Base-by-base conservation (phyloP, 2,329 filamentous ascomycete species). In the Pseudogymnoascus sp. region DNA sequence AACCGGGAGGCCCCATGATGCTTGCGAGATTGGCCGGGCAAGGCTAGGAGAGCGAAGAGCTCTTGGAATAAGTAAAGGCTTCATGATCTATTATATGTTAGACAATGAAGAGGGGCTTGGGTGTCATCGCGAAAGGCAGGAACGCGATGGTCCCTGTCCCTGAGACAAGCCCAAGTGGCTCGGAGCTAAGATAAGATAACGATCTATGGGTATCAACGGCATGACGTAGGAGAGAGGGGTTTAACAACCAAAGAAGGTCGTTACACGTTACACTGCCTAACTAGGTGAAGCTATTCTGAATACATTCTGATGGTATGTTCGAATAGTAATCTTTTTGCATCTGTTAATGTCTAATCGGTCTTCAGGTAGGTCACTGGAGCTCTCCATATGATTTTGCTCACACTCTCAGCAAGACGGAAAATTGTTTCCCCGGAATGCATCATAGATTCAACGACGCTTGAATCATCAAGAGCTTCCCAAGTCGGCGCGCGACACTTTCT, bases 141-240 rank as follows among this genome's bases (percentile, higher is more conserved):
- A 21, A 36, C 49, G 49, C 49, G 49, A 56, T 34, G n/a, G 49
- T 34, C 11, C 49, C 49, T 56, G 49, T 34, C 49, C 49, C 49
- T 56, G 49, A 56, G 36, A 56, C 28, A 7, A 12, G 46, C 25
- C 25, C 25, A 16, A 56, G 49, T 56, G 49, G 28, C 9, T 34
- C 21, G 28, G 49, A 56, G 49, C 49, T 56, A 36, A 36, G 49
- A 56, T 56, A 56, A 56, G 49, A 56, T 56, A 56, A 56, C 49
- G 18, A 36, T 12, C 28, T 34, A 56, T 34, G 28, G n/a, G n/a
- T 56, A 56, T 56, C 49, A 56, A 56, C 49, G 49, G 49, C 49
- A 56, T 56, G 49, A 56, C 49, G 49, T 56, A 56, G n/a, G 5
- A 18, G 25, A 14, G 49, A 21, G 28, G 49, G 49, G 49, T 56